These are phyloP conservation scores for Alternaria sp. DNA, from an alignment of 2,329 filamentous ascomycete species.

Conservation along the genomic window DNA sequence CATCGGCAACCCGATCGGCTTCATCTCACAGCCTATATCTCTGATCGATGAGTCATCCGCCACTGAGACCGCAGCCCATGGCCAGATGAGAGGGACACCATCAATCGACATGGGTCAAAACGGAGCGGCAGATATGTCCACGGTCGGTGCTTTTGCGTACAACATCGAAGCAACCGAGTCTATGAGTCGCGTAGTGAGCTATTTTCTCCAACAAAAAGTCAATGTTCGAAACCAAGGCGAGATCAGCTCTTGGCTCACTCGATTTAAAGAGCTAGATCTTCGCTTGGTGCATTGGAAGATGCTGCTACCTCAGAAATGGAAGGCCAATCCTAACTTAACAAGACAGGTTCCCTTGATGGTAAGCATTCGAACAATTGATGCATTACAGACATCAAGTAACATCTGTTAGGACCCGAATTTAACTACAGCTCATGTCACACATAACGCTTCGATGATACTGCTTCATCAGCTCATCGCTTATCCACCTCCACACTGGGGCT, in stretches of 20 bases:
- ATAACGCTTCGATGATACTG: conserved; percentile 29
- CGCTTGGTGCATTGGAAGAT: conserved; percentile 33
- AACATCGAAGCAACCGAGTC: conserved; percentile 34
- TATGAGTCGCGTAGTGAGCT: conserved; percentile 30
- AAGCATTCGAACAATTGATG: background rate
- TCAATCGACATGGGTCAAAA: background rate
- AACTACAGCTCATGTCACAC: conserved; percentile 30
- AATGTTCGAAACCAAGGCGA: conserved; percentile 23
- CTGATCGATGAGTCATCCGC: background rate
- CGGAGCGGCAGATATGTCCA: conserved; percentile 26
- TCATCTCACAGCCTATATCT: conserved; percentile 16
- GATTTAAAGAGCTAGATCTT: conserved; percentile 32
- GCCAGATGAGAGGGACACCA: background rate
- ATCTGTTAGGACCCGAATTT: conserved; percentile 21
- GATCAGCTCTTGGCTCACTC: conserved; percentile 30
- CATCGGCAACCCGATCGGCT: conserved; percentile 28
- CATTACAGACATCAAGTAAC: background rate
- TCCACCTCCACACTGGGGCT: conserved; percentile 23
- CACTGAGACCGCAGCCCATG: background rate
- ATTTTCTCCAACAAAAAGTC: conserved; percentile 32
- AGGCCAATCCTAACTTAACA: conserved; percentile 31
- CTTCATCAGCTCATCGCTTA: conserved; percentile 30
- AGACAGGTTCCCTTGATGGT: conserved; percentile 24
- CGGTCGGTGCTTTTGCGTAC: conserved; percentile 30
- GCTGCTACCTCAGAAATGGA: conserved; percentile 34